Base-by-base conservation (phyloP, 129 eudicot species). In the Flaveria sonorensis region DNA sequence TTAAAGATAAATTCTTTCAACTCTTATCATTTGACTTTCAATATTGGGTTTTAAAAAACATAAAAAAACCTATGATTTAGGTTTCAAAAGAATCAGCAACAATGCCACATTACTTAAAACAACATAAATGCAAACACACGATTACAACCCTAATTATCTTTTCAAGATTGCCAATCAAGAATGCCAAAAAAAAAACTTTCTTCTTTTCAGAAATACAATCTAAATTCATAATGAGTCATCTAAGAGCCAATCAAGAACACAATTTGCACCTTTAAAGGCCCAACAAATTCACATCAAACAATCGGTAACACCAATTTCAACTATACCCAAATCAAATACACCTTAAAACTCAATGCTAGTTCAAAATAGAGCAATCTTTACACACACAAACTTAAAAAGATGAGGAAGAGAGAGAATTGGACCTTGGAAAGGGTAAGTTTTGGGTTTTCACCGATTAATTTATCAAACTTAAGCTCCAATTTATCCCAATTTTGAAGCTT, bases 381-480 rank as follows among this genome's bases (percentile, higher is more conserved):
- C 62, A 24, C 63, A 74, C 57, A 56, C 50, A 80, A 10, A 75
- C 68, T 6, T 48, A 65, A 4, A 15, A 0, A 67, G 10, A 63
- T 9, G 28, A 18, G 7, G 19, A 23, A 16, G 11, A 57, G 52
- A 70, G 18, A 60, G 57, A 73, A 61, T 60, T 9, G 48, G 30
- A 93, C 99, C 99, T 95, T 89, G 53, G 94, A 76, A 16, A 86
- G 81, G 79, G 89, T 86, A 72, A 89, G 68, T 71, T 95, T 77
- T 6, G 97, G 88, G 83, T 86, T 89, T 83, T 91, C 88, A 60
- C 90, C 89, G 50, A 91, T 63, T 79, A 91, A 82, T 71, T 80
- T 63, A 59, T 90, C 91, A 30, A 84, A 84, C 68, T 89, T 81
- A 64, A 86, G 86, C 86, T 89, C 94, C 86, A 91, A 85, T 66